Evolutionary conservation across 306 rosid genomes (phyloP).

Genomic region (Begonia masoniana): DNA sequence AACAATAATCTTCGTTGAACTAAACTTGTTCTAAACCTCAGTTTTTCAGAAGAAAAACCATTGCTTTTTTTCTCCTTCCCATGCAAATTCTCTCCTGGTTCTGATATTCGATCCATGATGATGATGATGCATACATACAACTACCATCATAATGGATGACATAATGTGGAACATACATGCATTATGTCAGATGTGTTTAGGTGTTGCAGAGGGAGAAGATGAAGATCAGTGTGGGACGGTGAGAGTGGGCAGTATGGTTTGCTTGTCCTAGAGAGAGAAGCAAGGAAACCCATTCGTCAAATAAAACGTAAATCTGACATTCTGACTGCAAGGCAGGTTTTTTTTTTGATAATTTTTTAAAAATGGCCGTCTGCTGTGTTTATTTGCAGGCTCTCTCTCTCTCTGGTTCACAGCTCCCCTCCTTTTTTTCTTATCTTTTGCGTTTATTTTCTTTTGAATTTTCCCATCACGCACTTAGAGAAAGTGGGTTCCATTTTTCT

Average conservation of each 20-base stretch:
- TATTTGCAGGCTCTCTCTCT: conserved; percentile 7
- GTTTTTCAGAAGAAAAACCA: no score
- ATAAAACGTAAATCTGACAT: not conserved
- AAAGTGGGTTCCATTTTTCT: conserved; percentile 8
- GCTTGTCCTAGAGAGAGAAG: conserved; percentile 1
- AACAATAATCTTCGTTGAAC: no score
- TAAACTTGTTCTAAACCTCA: no score
- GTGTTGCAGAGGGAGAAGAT: conserved; percentile 8
- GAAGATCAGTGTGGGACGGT: not conserved
- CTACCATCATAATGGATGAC: no score
- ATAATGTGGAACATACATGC: no score
- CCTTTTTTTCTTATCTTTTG: conserved; percentile 1
- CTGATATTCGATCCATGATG: no score
- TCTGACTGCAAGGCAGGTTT: conserved; percentile 8
- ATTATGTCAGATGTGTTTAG: no score
- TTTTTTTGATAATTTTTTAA: not conserved
- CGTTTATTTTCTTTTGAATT: conserved; percentile 9
- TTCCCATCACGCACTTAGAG: conserved; percentile 37
- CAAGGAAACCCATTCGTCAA: not conserved
- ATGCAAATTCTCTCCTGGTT: no score
- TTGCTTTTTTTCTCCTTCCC: no score
- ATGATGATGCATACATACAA: no score
- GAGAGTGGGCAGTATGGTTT: not conserved
- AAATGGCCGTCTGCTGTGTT: conserved; percentile 7
- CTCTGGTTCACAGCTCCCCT: conserved; percentile 8